Base-by-base conservation (phyloP, 257 asterid genomes). In the Pogostemon cablin region DNA sequence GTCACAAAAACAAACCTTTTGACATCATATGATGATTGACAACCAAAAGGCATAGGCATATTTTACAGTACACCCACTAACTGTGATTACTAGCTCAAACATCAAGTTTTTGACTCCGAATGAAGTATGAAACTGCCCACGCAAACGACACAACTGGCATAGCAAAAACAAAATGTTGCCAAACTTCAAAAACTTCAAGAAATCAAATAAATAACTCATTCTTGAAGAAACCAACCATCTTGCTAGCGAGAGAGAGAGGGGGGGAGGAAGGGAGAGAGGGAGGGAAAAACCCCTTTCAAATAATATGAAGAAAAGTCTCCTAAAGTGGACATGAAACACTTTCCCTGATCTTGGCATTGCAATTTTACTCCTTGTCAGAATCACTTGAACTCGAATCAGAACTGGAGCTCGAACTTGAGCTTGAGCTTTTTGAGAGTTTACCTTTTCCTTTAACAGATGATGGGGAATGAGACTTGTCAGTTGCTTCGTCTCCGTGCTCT, bases 321-420 rank as follows among this genome's bases (percentile, higher is more conserved):
- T 2, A 43, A 43, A 43, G 38, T 44, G 39, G 55, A 35, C 15
- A 44, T 12, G 25, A 40, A 9, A 40, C 7, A 17, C 34, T 55
- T 44, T 9, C 4, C 5, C 38, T 32, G 48, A 47, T 55, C 72
- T 42, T 62, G 38, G 50, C 59, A 41, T 7, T 39, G 48, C 56
- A 32, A 54, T 62, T 74, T 82, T 65, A 87, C 17, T 87, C 90
- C 72, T 38, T 76, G 11, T 75, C 85, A 34, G 92, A 86, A 67
- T 85, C 89, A 42, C 90, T 84, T 32, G 89, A 89, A 69, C 91
- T 84, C 15, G 91, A 86, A 3, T 78, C 79, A 6, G 95, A 87
- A 80, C 90, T 86, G 1, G 85, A 78, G 75, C 82, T 82, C 0
- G 86, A 81, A 25, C 87, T 85, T 2, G 95, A 86, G 48, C 86